Evolutionary conservation across 2,329 filamentous ascomycete genomes (phyloP), one percentile per base, ranked within the genome.

Genomic region (Ilyonectria destructans): DNA sequence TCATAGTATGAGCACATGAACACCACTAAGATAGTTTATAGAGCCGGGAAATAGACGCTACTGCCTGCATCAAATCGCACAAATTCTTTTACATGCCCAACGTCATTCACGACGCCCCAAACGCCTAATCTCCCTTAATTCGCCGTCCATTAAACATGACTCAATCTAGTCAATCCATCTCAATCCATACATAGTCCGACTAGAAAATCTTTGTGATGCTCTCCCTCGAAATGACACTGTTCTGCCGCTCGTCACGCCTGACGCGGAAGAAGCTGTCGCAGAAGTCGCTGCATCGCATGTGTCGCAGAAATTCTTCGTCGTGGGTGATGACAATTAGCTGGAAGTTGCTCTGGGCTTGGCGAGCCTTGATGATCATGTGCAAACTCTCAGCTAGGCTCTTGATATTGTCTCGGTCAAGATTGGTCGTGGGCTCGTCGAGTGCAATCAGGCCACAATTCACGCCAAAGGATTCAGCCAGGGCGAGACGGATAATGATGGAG

Each of bases 321-420:
- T 99, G 96, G 5, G 96, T 99, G 80, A 99, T 99, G 77, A 99
- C 94, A 78, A 99, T 96, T 63, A 99, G 89, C 85, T 99, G 97
- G 82, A 99, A 98, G 80, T 99, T 99, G 63, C 91, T 89, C 86
- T 99, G 96, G 69, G 92, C 90, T 79, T 93, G 90, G 8, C 97
- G 90, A 17, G 91, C 85, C 75, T 92, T 88, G 82, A 99, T 98
- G 77, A 99, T 97, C 76, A 91, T 89, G 77, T 96, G 92, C 75
- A 99, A 83, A 54, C 93, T 94, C 79, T 92, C 88, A 9, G 96
- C 96, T 49, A 99, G 87, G 68, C 93, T 93, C 70, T 92, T 91
- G 81, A 98, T 98, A 81, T 99, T 99, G 84, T 98, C 95, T 69
- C 90, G 89, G 79, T 99, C 96, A 49, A 99, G 90, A 77, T 99